phyloP scores from a whole-genome alignment of 768 basidiomycete genomes.

The Panus rudis region DNA sequence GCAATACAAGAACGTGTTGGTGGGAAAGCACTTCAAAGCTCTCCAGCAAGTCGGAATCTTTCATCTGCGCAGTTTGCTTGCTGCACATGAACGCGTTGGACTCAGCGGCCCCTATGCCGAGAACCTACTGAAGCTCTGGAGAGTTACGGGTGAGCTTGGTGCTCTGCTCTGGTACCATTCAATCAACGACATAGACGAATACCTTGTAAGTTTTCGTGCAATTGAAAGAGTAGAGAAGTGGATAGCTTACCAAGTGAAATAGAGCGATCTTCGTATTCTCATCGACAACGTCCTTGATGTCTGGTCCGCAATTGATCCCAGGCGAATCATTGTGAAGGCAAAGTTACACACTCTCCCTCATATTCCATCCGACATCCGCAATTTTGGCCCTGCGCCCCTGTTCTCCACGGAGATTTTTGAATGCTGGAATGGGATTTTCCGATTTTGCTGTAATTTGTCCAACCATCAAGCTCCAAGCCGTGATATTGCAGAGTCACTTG shows the following conservation, averaged over 20 bases:
- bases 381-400: conserved; percentile 23
- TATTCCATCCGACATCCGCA: conserved; percentile 15
- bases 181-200: conserved; percentile 12
- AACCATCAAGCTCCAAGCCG: conserved; percentile 22
- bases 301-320: conserved; percentile 11
- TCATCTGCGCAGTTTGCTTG: too few relatives aligned
- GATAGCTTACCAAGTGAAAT: background rate
- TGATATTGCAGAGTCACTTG: conserved; percentile 13
- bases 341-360: conserved; percentile 27
- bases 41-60: conserved; percentile 12
- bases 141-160: conserved; percentile 12
- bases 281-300: conserved; percentile 16
- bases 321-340: conserved; percentile 17
- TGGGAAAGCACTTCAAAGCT: conserved; percentile 28
- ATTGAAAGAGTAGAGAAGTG: background rate
- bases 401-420: conserved; percentile 26
- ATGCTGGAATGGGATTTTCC: conserved; percentile 22
- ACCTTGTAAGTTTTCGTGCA: conserved; percentile 6
- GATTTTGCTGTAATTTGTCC: conserved; percentile 17
- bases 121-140: conserved; percentile 14
- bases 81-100: too few relatives aligned
- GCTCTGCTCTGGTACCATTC: conserved; percentile 18
- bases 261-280: conserved; percentile 9
- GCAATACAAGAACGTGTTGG: conserved; percentile 23
- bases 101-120: conserved; percentile 11